phyloP scores from a whole-genome alignment of 345 rosid species.

The Brassica cretica region DNA sequence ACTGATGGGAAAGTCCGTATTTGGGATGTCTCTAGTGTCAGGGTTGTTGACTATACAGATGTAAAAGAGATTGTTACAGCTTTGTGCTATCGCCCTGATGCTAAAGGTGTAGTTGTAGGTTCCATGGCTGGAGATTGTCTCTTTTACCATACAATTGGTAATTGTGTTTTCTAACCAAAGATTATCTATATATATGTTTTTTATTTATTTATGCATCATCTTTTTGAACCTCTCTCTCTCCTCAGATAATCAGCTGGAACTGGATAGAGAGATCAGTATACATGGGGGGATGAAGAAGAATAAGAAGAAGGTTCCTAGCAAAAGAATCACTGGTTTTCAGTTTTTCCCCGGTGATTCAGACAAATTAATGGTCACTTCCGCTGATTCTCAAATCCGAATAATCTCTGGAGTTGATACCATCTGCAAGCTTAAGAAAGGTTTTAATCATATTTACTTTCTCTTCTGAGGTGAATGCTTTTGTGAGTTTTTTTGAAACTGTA shows the following conservation, averaged over 20 bases:
- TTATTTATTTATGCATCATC: not conserved
- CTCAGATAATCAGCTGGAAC: constrained; percentile 54
- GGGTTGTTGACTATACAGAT: constrained; percentile 65
- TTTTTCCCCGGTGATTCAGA: constrained; percentile 62
- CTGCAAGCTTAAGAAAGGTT: constrained; percentile 64
- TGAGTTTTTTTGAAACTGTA: not conserved
- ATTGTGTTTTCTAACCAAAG: constrained; percentile 16
- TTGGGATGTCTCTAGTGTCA: constrained; percentile 60
- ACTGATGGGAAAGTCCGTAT: constrained; percentile 72
- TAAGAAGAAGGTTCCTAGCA: constrained; percentile 58
- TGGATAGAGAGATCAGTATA: constrained; percentile 52
- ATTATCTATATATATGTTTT: not conserved
- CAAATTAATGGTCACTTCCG: constrained; percentile 69
- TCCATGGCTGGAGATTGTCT: constrained; percentile 66
- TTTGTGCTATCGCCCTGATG: constrained; percentile 60
- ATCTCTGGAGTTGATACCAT: constrained; percentile 50
- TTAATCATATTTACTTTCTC: not conserved
- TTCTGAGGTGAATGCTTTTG: not conserved
- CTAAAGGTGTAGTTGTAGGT: constrained; percentile 73
- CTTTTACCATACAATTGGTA: constrained; percentile 62
- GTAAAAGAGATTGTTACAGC: constrained; percentile 75
- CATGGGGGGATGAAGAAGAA: constrained; percentile 62
- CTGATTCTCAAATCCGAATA: constrained; percentile 66
- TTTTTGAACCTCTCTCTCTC: not conserved
- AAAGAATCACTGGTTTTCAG: constrained; percentile 78